These are phyloP conservation scores for Punica granatum DNA, from an alignment of 345 rosid species.

Conservation along the genomic window DNA sequence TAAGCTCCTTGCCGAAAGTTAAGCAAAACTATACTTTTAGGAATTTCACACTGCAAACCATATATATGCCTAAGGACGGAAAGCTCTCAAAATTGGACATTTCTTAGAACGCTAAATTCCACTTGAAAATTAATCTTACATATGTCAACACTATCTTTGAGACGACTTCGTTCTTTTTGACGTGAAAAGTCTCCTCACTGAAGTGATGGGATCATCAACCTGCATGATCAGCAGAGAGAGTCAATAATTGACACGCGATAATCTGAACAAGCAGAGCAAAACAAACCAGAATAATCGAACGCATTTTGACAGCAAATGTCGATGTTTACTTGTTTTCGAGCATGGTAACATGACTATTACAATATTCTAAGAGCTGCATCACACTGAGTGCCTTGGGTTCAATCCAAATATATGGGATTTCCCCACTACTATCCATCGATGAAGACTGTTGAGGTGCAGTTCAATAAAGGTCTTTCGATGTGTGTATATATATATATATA, in stretches of 20 bases:
- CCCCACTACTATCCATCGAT: not conserved
- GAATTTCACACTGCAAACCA: not conserved
- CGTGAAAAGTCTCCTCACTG: slow-evolving; percentile 65
- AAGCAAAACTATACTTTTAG: too few species aligned
- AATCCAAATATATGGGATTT: not conserved
- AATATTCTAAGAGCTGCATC: not conserved
- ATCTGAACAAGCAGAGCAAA: not conserved
- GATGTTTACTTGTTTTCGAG: not conserved
- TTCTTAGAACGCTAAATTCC: not conserved
- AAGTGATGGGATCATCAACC: slow-evolving; percentile 77
- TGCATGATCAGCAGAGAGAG: slow-evolving; percentile 11
- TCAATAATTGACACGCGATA: not conserved
- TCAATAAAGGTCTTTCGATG: not conserved
- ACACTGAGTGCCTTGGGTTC: not conserved
- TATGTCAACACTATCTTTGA: slow-evolving; percentile 25
- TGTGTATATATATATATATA: too few species aligned
- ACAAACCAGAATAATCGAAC: not conserved
- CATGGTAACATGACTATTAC: not conserved
- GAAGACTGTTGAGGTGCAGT: not conserved
- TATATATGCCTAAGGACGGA: not conserved
- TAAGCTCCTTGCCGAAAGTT: not conserved
- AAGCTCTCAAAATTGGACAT: not conserved
- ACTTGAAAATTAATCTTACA: slow-evolving; percentile 8
- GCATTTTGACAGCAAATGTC: not conserved
- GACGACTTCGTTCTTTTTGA: slow-evolving; percentile 39